A percentile compares a stretch with the other conserved stretches of the same genome.
These are phyloP conservation scores for Candida adriatica DNA, from an alignment of 805 yeast species.

Conservation along the genomic window DNA sequence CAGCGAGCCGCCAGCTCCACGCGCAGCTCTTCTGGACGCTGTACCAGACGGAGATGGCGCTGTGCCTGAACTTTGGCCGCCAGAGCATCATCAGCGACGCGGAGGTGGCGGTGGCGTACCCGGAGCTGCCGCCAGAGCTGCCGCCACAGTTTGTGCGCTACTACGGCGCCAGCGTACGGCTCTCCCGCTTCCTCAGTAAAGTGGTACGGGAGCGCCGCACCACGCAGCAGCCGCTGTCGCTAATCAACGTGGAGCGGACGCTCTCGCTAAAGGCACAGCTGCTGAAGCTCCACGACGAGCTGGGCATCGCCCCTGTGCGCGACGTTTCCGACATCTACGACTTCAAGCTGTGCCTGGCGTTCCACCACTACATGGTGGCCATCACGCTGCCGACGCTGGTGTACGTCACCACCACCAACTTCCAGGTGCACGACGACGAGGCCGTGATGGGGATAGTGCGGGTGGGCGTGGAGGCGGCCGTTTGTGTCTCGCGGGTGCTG, in stretches of 20 bases:
- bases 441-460: constrained; percentile 34
- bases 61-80: constrained; percentile 40
- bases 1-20: constrained; percentile 19
- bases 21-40: constrained; percentile 35
- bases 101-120: constrained; percentile 37
- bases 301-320: constrained; percentile 24
- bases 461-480: constrained; percentile 34
- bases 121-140: constrained; percentile 19
- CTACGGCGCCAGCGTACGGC: constrained; percentile 28
- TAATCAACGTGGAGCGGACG: constrained; percentile 34
- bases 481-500: constrained; percentile 32
- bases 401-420: constrained; percentile 31
- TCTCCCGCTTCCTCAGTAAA: constrained; percentile 33
- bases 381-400: constrained; percentile 38
- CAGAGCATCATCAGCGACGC: constrained; percentile 38
- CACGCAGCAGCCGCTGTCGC: constrained; percentile 32
- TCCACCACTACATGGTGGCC: constrained; percentile 34
- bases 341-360: constrained; percentile 34
- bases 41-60: constrained; percentile 33
- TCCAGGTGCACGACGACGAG: constrained; percentile 32
- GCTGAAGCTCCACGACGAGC: constrained; percentile 27
- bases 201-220: constrained; percentile 34
- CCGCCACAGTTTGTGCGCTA: constrained; percentile 25
- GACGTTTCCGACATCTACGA: constrained; percentile 29
- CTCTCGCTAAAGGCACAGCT: constrained; percentile 30